Percentiles rank a stretch among this genome's conserved stretches.
Conservation (phyloP, 139 green algal genomes). For the Desmodesmus armatus region DNA sequence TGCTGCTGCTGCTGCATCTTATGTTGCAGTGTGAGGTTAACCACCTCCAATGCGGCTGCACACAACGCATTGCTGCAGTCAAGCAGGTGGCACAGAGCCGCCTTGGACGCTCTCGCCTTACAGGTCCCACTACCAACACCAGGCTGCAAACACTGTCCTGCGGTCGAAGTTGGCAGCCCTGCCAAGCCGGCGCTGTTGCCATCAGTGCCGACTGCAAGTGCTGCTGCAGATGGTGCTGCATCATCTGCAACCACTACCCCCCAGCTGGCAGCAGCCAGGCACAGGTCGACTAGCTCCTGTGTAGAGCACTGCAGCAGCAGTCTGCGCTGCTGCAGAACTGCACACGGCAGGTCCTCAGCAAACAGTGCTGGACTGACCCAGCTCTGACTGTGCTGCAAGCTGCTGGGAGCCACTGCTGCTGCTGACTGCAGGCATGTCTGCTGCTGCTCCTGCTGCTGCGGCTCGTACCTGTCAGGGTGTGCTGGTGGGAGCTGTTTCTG, state of each 20-base stretch:
- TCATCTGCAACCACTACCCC: too few relatives aligned
- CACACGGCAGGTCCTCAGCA: background rate
- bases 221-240: background rate
- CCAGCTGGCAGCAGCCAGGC: too few relatives aligned
- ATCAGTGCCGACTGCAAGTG: background rate
- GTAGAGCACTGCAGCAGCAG: background rate
- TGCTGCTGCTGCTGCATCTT: constrained; percentile 32
- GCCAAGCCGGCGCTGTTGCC: background rate
- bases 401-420: constrained; percentile 22
- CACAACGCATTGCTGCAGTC: background rate
- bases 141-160: too few relatives aligned
- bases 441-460: constrained; percentile 28
- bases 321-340: background rate
- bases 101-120: background rate
- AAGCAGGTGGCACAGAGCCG: background rate
- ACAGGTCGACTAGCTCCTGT: background rate
- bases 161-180: background rate
- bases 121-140: too few relatives aligned
- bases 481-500: background rate
- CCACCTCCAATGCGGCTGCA: background rate
- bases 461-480: background rate
- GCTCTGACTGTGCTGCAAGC: too few relatives aligned
- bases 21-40: background rate
- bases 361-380: too few relatives aligned
- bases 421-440: background rate